Evolutionary conservation across 441 rosid species (phyloP), one percentile per base, ranked within the genome.

Genomic region (Pelargonium myrrhifolium): DNA sequence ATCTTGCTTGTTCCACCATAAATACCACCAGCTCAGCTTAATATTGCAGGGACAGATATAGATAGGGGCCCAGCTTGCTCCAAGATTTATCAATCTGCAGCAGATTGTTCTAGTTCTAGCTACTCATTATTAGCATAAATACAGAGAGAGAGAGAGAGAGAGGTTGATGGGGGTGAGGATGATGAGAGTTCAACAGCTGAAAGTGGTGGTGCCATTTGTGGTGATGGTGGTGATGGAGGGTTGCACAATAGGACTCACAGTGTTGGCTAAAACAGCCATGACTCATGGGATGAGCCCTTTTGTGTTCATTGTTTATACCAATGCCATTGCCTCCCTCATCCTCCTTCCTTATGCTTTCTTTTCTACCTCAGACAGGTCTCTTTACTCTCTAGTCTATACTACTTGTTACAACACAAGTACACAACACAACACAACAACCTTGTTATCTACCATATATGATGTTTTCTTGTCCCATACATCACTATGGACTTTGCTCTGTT

Each of bases 191-290:
- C 37, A 39, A 39, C 68, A 77, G 62, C 39, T 47, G 72, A 75
- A 53, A 64, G 84, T 78, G 66, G 79, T 70, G 20, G 77, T 62
- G 70, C 85, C 88, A 18, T 87, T 83, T 68, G 53, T 71, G 45
- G 77, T 78, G 76, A 87, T 89, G 97, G 81, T 84, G 76, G 68
- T 77, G 66, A 80, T 84, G 87, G 92, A 89, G 24, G 96, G 87
- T 20, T 80, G 86, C 75, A 85, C 94, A 17, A 82, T 86, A 31
- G 90, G 78, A 60, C 71, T 89, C 12, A 92, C 96, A 1, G 86
- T 92, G 31, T 17, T 88, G 85, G 86, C 89, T 0, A 87, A 86
- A 72, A 82, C 89, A 3, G 85, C 80, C 60, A 71, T 92, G 67
- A 74, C 83, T 2, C 73, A 78, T 64, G 96, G 96, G n/a, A 70